Percentiles rank a stretch among this genome's conserved stretches.
Conservation (phyloP, 192 early-diverging fungal genomes). For the Funneliformis geosporum region DNA sequence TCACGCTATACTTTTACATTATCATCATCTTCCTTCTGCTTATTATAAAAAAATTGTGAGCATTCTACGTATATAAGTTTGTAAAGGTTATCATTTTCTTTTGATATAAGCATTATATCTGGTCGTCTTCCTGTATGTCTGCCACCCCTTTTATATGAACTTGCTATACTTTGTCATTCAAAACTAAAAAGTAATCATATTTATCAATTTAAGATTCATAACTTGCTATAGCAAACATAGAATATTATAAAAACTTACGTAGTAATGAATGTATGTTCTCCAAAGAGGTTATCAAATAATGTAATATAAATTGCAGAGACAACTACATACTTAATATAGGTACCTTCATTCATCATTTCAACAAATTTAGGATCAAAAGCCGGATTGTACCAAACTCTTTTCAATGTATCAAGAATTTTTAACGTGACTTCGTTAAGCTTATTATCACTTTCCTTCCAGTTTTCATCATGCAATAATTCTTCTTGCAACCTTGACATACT, state of each 20-base stretch:
- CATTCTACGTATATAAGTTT: constrained; percentile 7
- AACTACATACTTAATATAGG: constrained; percentile 16
- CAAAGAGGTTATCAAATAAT: background rate
- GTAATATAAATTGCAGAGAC: background rate
- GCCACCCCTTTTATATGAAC: background rate
- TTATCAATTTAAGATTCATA: too few species aligned
- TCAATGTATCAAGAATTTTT: constrained; percentile 2
- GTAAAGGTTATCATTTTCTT: background rate
- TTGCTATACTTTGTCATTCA: constrained; percentile 20
- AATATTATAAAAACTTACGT: too few species aligned
- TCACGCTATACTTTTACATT: background rate
- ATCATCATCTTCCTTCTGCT: constrained; percentile 8
- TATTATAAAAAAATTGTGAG: constrained; percentile 3
- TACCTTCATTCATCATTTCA: background rate
- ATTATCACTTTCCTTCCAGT: background rate
- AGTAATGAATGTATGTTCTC: too few species aligned
- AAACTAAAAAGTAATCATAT: background rate
- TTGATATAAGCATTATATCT: constrained; percentile 12
- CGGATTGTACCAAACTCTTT: constrained; percentile 8
- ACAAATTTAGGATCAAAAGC: constrained; percentile 14
- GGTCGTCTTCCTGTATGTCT: background rate
- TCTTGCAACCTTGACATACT: background rate
- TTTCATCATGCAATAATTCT: background rate
- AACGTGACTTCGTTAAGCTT: background rate
- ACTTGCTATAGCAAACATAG: too few species aligned